Conservation (phyloP, 2,329 filamentous ascomycete genomes). For the Lomentospora prolificans region DNA sequence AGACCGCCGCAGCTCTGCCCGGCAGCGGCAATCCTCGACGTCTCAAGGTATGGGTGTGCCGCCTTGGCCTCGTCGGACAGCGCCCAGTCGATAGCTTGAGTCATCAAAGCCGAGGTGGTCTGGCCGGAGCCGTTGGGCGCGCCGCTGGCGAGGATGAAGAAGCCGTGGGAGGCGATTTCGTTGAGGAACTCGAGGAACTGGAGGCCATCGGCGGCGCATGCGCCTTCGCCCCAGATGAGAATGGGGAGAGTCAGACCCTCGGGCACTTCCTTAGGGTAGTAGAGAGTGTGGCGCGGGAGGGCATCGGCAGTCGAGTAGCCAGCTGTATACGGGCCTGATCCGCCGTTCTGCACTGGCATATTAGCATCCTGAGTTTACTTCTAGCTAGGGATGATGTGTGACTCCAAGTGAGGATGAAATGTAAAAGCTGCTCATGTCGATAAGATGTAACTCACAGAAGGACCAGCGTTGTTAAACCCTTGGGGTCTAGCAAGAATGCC, state of each 20-base stretch:
- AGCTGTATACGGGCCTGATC: neutral
- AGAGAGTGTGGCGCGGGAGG: neutral
- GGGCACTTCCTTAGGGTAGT: neutral
- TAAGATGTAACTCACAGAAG: neutral
- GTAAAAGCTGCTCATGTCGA: too few relatives aligned
- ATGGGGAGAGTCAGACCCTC: neutral
- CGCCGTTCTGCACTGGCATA: neutral
- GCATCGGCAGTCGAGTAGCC: neutral
- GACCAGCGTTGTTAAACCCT: neutral
- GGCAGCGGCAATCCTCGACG: neutral
- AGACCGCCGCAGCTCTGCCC: neutral
- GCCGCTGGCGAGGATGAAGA: slow-evolving; percentile 3
- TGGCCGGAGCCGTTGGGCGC: neutral
- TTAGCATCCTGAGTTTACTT: too few relatives aligned
- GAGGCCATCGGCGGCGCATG: neutral
- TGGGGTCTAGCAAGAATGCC: neutral
- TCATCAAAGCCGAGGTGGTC: neutral
- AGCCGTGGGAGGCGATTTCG: slow-evolving; percentile 1
- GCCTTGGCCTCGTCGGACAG: neutral
- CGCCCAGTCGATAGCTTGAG: neutral
- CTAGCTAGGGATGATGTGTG: too few relatives aligned
- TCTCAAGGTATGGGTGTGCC: neutral
- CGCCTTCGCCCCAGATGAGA: neutral
- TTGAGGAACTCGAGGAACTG: neutral
- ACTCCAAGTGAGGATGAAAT: too few relatives aligned